Evolutionary conservation across 208 protist genomes (phyloP).

Genomic region (Leishmania mexicana): DNA sequence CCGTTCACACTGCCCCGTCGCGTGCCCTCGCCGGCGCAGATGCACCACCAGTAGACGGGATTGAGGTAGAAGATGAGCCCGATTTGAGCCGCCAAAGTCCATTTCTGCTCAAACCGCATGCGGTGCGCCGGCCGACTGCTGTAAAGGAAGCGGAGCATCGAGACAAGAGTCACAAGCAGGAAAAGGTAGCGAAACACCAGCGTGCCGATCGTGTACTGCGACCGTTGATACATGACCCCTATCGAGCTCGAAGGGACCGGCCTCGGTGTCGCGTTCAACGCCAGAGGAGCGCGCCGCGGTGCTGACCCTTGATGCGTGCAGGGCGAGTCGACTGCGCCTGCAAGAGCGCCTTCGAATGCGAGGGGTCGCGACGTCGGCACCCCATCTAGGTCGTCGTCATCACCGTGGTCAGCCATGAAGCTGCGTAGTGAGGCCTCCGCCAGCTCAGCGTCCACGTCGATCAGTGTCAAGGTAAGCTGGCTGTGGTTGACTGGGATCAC

Average conservation of each 20-base stretch:
- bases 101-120: constrained; percentile 65
- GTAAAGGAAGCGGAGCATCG: constrained; percentile 57
- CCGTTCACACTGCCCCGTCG: background rate
- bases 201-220: constrained; percentile 62
- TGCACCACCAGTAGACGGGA: constrained; percentile 67
- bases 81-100: constrained; percentile 52
- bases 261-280: background rate
- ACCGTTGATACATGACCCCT: constrained; percentile 68
- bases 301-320: background rate
- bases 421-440: constrained; percentile 36
- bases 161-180: constrained; percentile 47
- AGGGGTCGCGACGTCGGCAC: background rate
- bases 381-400: background rate
- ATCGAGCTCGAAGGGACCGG: constrained; percentile 33
- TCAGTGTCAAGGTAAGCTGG: constrained; percentile 55
- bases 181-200: constrained; percentile 70
- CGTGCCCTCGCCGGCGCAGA: constrained; percentile 17
- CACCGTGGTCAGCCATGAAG: background rate
- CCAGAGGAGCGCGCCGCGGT: background rate
- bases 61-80: constrained; percentile 67
- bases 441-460: constrained; percentile 60
- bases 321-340: background rate
- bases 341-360: background rate
- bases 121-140: constrained; percentile 25
- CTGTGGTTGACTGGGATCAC: constrained; percentile 45